Evolutionary conservation across 2,329 filamentous ascomycete genomes (phyloP), one percentile per base, ranked within the genome.

Genomic region (Paramyrothecium sp.): DNA sequence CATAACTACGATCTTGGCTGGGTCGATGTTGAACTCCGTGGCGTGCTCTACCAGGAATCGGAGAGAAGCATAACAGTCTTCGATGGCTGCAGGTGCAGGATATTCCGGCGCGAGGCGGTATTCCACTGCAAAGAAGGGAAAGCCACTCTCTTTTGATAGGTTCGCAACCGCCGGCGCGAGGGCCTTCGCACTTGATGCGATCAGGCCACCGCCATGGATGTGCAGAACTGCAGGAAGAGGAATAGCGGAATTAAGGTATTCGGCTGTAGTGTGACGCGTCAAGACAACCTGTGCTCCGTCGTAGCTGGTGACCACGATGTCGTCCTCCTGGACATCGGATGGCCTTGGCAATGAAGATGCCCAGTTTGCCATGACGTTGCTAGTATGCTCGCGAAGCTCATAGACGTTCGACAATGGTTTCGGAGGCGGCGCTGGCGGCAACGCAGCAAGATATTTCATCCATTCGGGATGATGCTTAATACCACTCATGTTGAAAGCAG

Each of bases 41-140:
- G 66, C 63, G 44, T 70, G 61, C 4, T 60, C 54, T 2, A 58
- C 55, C 1, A 73, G 23, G 64, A 66, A 73, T 17, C 58, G 20
- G 0, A 74, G 53, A 0, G 58, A 66, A 0, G 67, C 68, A 57
- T 74, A 75, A 54, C 68, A 68, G 57, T 80, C 77, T 48, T 74
- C 70, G 0, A 72, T 60, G 0, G 68, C 69, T 0, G 63, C 63
- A 0, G 77, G 75, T 12, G 71, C 71, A 1, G 65, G 69, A 23
- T 73, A 57, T 57, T 81, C 78, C 0, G 78, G 78, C 0, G 77
- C 72, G 1, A 77, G 67, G 2, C 77, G 71, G 62, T 78, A 81
- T 20, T 78, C 73, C 19, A 78, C 65, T 0, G 67, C 67, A 47
- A 76, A 68, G 33, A 75, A 63, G 7, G 70, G 71, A 1, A 78